Evolutionary conservation across 2,329 filamentous ascomycete genomes (phyloP).

Genomic region (Fusarium buxicola): DNA sequence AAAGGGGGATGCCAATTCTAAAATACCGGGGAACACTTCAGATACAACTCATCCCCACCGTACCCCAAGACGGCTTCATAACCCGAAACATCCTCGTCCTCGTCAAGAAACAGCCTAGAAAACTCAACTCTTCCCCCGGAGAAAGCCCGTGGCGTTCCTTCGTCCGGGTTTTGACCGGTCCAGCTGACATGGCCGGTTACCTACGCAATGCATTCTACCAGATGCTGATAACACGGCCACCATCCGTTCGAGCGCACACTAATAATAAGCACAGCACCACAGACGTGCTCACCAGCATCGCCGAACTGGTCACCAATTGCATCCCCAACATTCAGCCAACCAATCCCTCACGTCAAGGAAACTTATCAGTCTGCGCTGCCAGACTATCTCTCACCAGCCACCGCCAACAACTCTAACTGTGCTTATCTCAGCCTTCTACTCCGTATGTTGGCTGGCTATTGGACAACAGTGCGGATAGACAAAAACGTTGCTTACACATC

Average conservation of each 20-base stretch:
- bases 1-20: conserved; percentile 36
- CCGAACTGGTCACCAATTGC: conserved; percentile 6
- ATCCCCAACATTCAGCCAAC: conserved; percentile 40
- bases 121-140: conserved; percentile 12
- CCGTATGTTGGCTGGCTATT: background rate
- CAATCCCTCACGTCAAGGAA: conserved; percentile 32
- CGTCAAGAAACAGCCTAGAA: conserved; percentile 3
- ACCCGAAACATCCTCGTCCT: conserved; percentile 13
- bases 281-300: too few relatives aligned
- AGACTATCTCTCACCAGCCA: conserved; percentile 31
- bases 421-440: conserved; percentile 21
- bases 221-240: too few relatives aligned
- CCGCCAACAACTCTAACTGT: conserved; percentile 19
- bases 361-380: conserved; percentile 13
- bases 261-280: too few relatives aligned
- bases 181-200: conserved; percentile 9
- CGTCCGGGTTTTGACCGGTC: conserved; percentile 8
- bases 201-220: too few relatives aligned
- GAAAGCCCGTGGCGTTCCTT: conserved; percentile 6
- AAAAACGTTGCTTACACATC: background rate
- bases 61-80: conserved; percentile 23
- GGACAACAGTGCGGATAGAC: background rate
- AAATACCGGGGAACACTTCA: conserved; percentile 33
- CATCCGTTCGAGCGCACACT: too few relatives aligned
- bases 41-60: conserved; percentile 29